Evolutionary conservation across 306 rosid genomes (phyloP), one percentile per base, ranked within the genome.

Genomic region (Hippophae gyantsensis): DNA sequence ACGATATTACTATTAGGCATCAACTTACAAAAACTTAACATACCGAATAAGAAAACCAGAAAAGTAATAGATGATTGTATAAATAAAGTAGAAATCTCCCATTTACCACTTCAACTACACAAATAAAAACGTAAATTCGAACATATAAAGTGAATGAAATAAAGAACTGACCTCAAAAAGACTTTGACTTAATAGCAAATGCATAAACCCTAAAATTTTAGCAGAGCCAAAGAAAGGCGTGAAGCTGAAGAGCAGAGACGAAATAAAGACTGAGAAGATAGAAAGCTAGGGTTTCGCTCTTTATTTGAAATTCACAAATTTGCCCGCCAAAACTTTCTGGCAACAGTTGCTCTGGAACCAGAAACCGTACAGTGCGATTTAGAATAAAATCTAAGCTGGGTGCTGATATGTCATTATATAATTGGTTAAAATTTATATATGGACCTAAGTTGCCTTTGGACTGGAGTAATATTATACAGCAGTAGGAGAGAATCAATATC

Each of bases 291-390:
- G 90, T 77, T 81, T 78, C 7, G 66, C 56, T 42, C 68, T 72
- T 59, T 46, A 75, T 86, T 84, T 85, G 82, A 87, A 87, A 69
- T 74, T 62, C 65, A 65, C 49, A 50, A 40, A 61, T 26, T 4
- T 80, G 84, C 96, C 97, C 96, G 96, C 97, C 89, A 90, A 77
- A 79, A 69, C 54, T 70, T 32, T 63, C 58, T 42, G n/a, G 54
- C 61, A 47, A 69, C 79, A 71, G 72, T 70, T 52, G 23, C 54
- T 68, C 48, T 44, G 10, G 52, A 45, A 8, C 6, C 50, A 43
- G 54, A 32, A 53, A 64, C 58, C 69, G 75, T 54, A 65, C 74
- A 72, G 47, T 43, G 54, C 7, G 40, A 50, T 18, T n/a, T 52
- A 3, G 7, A 6, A 12, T 4, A 52, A 25, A 12, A 13, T 55